Evolutionary conservation across 176 grass and related monocot genomes (phyloP).

Genomic region (Ensete glaucum): DNA sequence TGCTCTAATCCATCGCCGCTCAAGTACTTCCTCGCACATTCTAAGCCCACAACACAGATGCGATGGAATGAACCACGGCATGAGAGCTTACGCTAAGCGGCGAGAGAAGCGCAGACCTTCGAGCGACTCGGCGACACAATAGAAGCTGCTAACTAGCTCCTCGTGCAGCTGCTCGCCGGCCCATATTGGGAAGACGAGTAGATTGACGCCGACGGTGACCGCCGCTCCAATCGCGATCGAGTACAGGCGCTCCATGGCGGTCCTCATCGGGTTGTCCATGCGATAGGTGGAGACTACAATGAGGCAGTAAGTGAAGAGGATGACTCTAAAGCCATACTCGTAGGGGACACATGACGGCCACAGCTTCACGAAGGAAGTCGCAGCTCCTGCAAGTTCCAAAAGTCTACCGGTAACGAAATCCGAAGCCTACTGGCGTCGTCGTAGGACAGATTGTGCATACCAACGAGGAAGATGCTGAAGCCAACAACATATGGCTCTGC

Average conservation of each 20-base stretch:
- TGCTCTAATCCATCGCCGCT: conserved; percentile 2
- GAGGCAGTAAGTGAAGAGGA: conserved; percentile 56
- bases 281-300: conserved; percentile 39
- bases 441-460: conserved; percentile 10
- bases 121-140: conserved; percentile 34
- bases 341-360: conserved; percentile 34
- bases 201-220: conserved; percentile 34
- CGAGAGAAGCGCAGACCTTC: conserved; percentile 20
- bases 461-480: conserved; percentile 55
- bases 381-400: conserved; percentile 23
- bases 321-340: conserved; percentile 45
- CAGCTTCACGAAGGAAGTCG: conserved; percentile 53
- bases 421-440: too few species aligned
- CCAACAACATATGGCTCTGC: conserved; percentile 36
- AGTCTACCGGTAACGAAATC: too few species aligned
- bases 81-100: too few species aligned
- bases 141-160: conserved; percentile 40
- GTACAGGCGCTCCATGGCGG: conserved; percentile 35
- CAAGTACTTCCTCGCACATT: conserved; percentile 40
- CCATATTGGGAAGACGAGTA: conserved; percentile 46
- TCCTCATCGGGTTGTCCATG: conserved; percentile 18
- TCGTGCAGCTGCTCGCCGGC: conserved; percentile 55
- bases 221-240: conserved; percentile 36
- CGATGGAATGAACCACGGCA: too few species aligned
- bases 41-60: conserved; percentile 6